Base-by-base conservation (phyloP, 148 eudicot species). In the Silene latifolia region DNA sequence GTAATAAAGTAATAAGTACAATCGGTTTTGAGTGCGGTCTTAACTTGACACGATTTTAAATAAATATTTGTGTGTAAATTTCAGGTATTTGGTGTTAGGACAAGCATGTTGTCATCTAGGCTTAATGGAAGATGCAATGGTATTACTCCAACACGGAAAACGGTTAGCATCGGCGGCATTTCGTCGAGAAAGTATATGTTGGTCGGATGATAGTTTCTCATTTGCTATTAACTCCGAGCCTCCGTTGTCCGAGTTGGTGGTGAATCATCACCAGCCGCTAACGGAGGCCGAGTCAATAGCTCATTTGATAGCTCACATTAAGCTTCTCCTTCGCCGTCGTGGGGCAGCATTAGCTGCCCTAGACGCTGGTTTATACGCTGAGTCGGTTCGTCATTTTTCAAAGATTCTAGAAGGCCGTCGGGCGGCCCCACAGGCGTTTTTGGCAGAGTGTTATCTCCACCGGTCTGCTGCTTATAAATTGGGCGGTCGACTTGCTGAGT, bases 61-160 rank as follows among this genome's bases (percentile, higher is more conserved):
- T 48, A 12, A 11, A 65, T 35, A 1, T 66, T 23, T 23, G 46
- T 15, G 6, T 27, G 27, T 69, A 8, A 39, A 6, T 54, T 27
- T 20, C 85, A 95, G 99, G 82, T 95, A 95, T 83, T 78, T 85
- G 79, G 92, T 95, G 10, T 63, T 95, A 12, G 99, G 99, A 4
- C 99, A 92, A 84, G 99, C 99, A 3, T 95, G 99, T 69, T 87
- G 93, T 83, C 97, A 92, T 74, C 77, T 95, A 19, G 98, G 99
- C 1, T 71, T 95, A 57, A 95, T 95, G 99, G 98, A 95, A 76
- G 99, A 92, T 69, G 99, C 99, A 20, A 77, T 92, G 90, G 87
- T 87, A 14, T 92, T 95, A 69, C 90, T 95, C 59, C 99, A 92
- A 73, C 93, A 94, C 75, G 96, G 97, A 3, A 95, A 92, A 77